These are phyloP conservation scores for Trichoderma koningii DNA, from an alignment of 2,329 filamentous ascomycete genomes.

Conservation along the genomic window DNA sequence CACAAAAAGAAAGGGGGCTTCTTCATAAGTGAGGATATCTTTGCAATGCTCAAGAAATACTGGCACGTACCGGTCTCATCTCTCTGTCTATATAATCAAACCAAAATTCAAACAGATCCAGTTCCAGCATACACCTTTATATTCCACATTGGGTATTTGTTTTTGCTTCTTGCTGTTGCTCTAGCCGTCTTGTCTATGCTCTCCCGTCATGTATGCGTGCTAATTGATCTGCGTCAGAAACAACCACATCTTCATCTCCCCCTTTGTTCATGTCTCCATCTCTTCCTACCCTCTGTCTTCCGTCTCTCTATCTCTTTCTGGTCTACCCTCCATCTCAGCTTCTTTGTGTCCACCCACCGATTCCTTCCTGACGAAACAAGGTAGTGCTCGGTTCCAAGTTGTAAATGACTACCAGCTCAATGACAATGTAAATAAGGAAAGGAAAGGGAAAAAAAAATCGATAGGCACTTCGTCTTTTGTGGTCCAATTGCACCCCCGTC, in stretches of 20 bases:
- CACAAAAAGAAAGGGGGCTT: not conserved
- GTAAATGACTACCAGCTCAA: not conserved
- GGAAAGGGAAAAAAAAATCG: not conserved
- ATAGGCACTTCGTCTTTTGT: not conserved
- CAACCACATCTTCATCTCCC: not conserved
- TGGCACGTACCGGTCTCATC: not conserved
- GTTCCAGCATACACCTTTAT: conserved; percentile 17
- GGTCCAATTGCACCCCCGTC: not conserved
- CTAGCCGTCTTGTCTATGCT: conserved; percentile 19
- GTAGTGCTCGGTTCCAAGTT: not conserved
- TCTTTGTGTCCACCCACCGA: too few species aligned
- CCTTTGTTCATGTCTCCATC: not conserved
- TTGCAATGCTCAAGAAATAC: too few species aligned
- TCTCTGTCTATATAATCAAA: not conserved
- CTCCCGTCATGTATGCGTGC: not conserved
- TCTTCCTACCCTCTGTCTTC: too few species aligned
- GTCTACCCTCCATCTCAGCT: too few species aligned
- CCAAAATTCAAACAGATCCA: too few species aligned
- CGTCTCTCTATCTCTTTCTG: too few species aligned
- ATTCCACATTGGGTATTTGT: conserved; percentile 17
- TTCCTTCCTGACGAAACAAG: not conserved
- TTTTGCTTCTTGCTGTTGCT: not conserved
- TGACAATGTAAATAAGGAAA: not conserved
- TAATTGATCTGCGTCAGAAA: not conserved
- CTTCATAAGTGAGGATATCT: not conserved